Base-by-base conservation (phyloP, 2,329 filamentous ascomycete species). In the Clarireedia paspali region DNA sequence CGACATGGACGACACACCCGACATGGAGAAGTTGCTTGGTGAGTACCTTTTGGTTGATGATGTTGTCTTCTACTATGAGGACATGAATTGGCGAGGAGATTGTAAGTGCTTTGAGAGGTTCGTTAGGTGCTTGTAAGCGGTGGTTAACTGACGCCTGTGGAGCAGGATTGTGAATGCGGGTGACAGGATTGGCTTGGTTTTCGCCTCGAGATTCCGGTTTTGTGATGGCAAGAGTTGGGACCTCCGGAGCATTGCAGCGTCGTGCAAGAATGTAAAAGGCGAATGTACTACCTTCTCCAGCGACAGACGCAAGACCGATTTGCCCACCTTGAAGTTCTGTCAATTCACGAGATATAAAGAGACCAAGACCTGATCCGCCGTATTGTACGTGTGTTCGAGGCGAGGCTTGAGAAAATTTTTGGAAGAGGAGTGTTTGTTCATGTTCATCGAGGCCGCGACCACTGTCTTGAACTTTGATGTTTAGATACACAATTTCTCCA, bases 301-400 rank as follows among this genome's bases (percentile, higher is more conserved):
- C 75, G 59, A 82, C 74, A n/a, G 83, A 87, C 1, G 80, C 75
- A 5, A 92, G 85, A 2, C 88, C 88, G 47, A 94, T 91, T 58
- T 88, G 84, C 4, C 89, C 89, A 20, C 88, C 87, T 67, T 91
- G 88, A 10, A 92, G 74, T 67, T 92, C 88, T 0, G 87, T 89
- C n/a, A 94, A 76, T 54, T 88, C 82, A 24, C 87, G 79, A 39
- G 84, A 88, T 61, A 92, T 91, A 69, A 91, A 92, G 0, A 92
- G 74, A 0, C 89, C 89, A 1, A 94, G 76, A 0, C 89, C 89
- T 0, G 84, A 88, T 0, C 89, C 89, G 23, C 88, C 89, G 61
- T 92, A 91, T 62, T 89, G 83, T 15, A 89, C 83, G 61, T 90
- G 87, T 0, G 87, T 91, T 50, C 82, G 81, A 1, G 87, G 85